A percentile compares a stretch with the other conserved stretches of the same genome.
Conservation (phyloP, 768 basidiomycete species). For the Asterophora lycoperdoides region DNA sequence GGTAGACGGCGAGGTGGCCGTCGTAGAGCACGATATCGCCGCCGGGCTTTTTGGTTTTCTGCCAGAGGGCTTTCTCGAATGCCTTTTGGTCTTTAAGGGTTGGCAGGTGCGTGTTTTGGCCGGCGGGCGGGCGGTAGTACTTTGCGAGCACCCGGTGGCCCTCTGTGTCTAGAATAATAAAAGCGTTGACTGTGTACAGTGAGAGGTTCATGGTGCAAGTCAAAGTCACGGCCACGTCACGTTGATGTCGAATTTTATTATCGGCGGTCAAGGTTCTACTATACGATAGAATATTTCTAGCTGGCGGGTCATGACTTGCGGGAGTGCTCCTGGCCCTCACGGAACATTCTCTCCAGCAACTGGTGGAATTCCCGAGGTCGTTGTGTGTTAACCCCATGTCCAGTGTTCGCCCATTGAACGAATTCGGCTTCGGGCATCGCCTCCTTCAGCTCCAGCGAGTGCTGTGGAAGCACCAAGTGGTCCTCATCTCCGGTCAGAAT, state of each 20-base stretch:
- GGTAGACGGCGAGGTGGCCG: conserved; percentile 87
- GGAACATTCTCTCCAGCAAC: conserved; percentile 51
- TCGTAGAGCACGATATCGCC: conserved; percentile 94
- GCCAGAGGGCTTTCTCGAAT: conserved; percentile 93
- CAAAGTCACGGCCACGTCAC: background rate
- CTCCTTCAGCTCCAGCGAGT: conserved; percentile 49
- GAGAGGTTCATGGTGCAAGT: conserved; percentile 63
- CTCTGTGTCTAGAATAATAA: conserved; percentile 92
- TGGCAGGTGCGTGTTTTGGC: conserved; percentile 58
- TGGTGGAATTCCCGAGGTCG: conserved; percentile 45
- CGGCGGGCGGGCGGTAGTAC: conserved; percentile 76
- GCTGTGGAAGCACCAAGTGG: conserved; percentile 45
- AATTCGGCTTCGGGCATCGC: conserved; percentile 60
- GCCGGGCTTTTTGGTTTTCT: conserved; percentile 92
- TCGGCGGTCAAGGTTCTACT: no score
- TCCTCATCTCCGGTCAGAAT: conserved; percentile 71
- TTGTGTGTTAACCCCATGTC: conserved; percentile 61
- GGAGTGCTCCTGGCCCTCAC: conserved; percentile 39
- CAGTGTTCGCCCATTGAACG: conserved; percentile 55
- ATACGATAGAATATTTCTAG: no score
- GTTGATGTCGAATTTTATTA: no score
- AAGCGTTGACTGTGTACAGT: conserved; percentile 81
- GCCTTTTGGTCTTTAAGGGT: conserved; percentile 89
- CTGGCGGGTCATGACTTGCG: no score
- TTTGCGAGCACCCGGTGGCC: conserved; percentile 94